A percentile compares a stretch with the other conserved stretches of the same genome.
Evolutionary conservation across 129 eudicot genomes (phyloP).

Genomic region (Tanacetum coccineum): DNA sequence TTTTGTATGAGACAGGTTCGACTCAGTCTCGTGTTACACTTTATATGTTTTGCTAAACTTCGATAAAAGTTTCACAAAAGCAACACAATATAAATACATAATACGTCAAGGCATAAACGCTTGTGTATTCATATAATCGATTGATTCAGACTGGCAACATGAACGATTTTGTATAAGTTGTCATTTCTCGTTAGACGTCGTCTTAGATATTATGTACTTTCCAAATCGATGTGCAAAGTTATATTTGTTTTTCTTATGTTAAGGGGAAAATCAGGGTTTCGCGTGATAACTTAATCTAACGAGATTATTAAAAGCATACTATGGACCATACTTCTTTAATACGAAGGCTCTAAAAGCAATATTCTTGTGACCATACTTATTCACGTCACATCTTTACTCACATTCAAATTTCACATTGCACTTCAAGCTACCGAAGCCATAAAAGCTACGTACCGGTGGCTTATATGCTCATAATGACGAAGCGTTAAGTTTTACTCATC

Average conservation of each 20-base stretch:
- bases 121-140: not conserved
- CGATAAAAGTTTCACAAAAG: constrained; percentile 5
- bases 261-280: not conserved
- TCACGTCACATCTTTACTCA: not conserved
- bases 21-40: constrained; percentile 15
- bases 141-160: constrained; percentile 4
- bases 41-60: not conserved
- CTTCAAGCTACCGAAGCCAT: no score
- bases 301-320: no score
- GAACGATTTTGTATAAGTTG: not conserved
- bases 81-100: not conserved
- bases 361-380: not conserved
- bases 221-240: not conserved
- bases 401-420: no score
- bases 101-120: not conserved
- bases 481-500: no score
- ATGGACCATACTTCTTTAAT: not conserved
- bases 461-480: no score
- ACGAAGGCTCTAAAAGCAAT: not conserved
- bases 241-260: not conserved
- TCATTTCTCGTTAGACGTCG: not conserved
- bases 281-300: not conserved
- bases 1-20: not conserved
- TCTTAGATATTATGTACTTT: not conserved
- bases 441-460: no score